Evolutionary conservation across 2,329 filamentous ascomycete genomes (phyloP), one percentile per base, ranked within the genome.

Genomic region (Colletotrichum sp.): DNA sequence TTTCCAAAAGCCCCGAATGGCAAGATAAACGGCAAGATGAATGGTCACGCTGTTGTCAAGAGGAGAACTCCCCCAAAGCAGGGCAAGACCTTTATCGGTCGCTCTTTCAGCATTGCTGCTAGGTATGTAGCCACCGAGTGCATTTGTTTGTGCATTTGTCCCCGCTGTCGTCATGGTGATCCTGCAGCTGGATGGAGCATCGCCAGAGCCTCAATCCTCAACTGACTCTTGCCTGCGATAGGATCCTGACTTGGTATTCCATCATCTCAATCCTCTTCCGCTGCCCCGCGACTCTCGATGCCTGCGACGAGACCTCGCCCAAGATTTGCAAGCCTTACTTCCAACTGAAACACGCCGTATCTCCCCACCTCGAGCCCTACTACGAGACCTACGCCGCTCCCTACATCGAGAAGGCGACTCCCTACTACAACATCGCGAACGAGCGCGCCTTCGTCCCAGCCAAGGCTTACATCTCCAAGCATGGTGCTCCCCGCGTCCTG

Each of bases 301-400:
- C 92, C 30, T 91, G 97, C 81, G 90, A 92, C 80, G 91, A 94
- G 30, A 86, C 89, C 34, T 95, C 95, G 2, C 95, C 96, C 1
- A 90, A 87, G 78, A 91, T 99, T 77, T 99, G 97, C 90, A 93
- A 93, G 81, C 93, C 95, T 12, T 98, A 98, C 89, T 90, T 94
- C 87, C 85, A 92, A 86, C 80, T 92, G 87, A 87, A 93, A 89
- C 85, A 89, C 24, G 81, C 86, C 73, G 87, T 96, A 76, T 86
- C 92, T 30, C 97, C 97, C 5, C 93, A 96, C 83, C 81, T 98
- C 36, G 89, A 93, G 80, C 96, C 96, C 4, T 98, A 98, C 86
- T 99, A 98, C 85, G 88, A 96, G 79, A 85, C 91, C 74, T 98
- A 98, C 81, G 93, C 95, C 28, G 94, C 93, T 8, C 95, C 95